These are phyloP conservation scores for Mucor plumbeus DNA, from an alignment of 371 early-diverging fungal genomes.

Conservation along the genomic window DNA sequence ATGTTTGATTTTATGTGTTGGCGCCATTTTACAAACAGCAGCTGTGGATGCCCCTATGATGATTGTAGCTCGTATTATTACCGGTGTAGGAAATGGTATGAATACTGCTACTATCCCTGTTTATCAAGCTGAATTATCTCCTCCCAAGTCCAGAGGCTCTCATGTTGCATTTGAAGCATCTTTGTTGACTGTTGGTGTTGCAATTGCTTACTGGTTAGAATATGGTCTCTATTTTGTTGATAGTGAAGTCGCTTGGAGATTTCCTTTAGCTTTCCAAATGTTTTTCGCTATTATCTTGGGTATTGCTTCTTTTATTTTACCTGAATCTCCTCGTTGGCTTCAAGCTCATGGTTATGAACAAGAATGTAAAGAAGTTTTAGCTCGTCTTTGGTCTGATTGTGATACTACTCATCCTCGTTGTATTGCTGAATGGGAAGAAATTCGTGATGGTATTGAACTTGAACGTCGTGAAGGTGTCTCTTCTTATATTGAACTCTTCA, in stretches of 20 bases:
- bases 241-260: slow-evolving; percentile 52
- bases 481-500: slow-evolving; percentile 47
- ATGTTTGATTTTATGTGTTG: slow-evolving; percentile 35
- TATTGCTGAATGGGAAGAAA: slow-evolving; percentile 46
- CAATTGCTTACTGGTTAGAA: slow-evolving; percentile 53
- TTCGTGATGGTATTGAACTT: slow-evolving; percentile 41
- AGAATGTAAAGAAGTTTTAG: slow-evolving; percentile 45
- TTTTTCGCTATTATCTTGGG: slow-evolving; percentile 53
- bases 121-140: slow-evolving; percentile 56
- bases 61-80: slow-evolving; percentile 54
- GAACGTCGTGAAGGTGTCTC: slow-evolving; percentile 47
- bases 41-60: slow-evolving; percentile 43
- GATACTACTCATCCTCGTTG: slow-evolving; percentile 37
- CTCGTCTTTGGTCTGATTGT: slow-evolving; percentile 43
- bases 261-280: slow-evolving; percentile 58
- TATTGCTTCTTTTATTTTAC: slow-evolving; percentile 50
- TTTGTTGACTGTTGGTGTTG: slow-evolving; percentile 40
- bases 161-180: slow-evolving; percentile 45
- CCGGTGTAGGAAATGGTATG: slow-evolving; percentile 62
- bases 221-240: slow-evolving; percentile 45
- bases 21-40: slow-evolving; percentile 49
- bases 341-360: slow-evolving; percentile 45
- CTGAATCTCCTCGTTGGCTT: slow-evolving; percentile 67
- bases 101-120: slow-evolving; percentile 58
- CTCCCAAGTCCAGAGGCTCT: slow-evolving; percentile 50